phyloP scores from a whole-genome alignment of 768 basidiomycete species.

The Rhodotorula graminis region DNA sequence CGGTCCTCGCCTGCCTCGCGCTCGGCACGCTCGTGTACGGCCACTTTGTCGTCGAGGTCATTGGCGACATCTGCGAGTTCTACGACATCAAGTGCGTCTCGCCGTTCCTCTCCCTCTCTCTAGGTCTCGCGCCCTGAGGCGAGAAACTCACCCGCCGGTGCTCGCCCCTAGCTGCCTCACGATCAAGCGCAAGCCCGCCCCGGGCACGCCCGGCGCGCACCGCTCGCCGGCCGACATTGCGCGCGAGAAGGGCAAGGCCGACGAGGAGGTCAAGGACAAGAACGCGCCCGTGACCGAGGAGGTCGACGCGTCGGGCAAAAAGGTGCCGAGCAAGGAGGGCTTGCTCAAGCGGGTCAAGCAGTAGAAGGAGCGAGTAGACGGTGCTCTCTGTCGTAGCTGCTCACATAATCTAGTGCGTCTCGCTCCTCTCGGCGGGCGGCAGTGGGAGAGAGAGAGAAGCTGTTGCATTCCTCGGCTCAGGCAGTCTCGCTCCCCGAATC shows the following conservation, averaged over 20 bases:
- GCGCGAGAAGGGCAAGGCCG: constrained; percentile 5
- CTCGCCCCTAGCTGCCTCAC: constrained; percentile 11
- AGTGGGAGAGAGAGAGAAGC: too few species aligned
- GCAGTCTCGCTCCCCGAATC: neutral
- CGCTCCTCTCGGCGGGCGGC: too few species aligned
- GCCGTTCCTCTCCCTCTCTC: neutral
- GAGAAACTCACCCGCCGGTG: too few species aligned
- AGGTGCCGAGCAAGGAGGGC: neutral
- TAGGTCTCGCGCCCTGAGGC: too few species aligned
- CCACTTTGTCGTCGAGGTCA: constrained; percentile 64
- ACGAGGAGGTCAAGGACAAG: constrained; percentile 3
- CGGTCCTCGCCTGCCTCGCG: constrained; percentile 35
- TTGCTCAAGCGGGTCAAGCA: neutral
- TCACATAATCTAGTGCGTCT: too few species aligned
- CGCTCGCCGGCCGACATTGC: constrained; percentile 14
- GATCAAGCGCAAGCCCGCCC: constrained; percentile 6
- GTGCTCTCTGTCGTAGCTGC: too few species aligned
- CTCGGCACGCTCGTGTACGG: constrained; percentile 53
- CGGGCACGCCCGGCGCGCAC: neutral
- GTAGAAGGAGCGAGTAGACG: neutral
- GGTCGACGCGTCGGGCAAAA: constrained; percentile 6
- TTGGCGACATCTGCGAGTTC: constrained; percentile 82
- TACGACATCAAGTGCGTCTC: constrained; percentile 84
- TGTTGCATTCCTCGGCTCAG: too few species aligned
- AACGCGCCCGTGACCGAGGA: neutral